phyloP scores from a whole-genome alignment of 257 asterid genomes.

The Lycium ferocissimum region DNA sequence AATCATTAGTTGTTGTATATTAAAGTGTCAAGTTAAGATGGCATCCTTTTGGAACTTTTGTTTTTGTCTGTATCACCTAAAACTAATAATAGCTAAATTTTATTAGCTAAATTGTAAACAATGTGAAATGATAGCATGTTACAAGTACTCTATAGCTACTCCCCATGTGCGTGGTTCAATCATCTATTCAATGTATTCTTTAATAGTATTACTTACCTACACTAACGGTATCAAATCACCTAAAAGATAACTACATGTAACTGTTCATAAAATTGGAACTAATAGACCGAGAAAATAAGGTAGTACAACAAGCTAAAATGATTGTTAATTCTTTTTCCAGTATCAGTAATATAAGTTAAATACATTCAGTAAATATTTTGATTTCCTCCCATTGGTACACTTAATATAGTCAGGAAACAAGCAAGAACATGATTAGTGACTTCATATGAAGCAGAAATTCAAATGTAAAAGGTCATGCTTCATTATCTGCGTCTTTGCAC shows the following conservation, averaged over 20 bases:
- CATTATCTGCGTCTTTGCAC: neutral
- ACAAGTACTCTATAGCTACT: neutral
- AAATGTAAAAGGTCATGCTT: constrained; percentile 13
- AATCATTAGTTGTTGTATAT: neutral
- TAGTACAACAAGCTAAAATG: neutral
- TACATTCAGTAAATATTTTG: neutral
- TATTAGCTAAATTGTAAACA: neutral
- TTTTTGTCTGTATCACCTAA: constrained; percentile 10
- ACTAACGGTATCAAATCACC: neutral
- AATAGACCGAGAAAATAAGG: neutral
- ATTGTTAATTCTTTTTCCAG: neutral
- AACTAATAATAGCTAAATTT: neutral
- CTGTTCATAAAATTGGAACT: neutral
- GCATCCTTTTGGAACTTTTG: neutral
- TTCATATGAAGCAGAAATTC: neutral
- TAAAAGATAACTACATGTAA: neutral
- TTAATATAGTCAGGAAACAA: neutral
- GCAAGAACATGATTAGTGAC: neutral
- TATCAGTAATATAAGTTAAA: too few species aligned
- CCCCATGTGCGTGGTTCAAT: constrained; percentile 10
- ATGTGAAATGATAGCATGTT: neutral
- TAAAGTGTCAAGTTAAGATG: neutral
- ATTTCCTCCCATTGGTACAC: neutral
- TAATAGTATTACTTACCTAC: neutral
- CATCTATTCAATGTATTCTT: neutral